phyloP scores from a whole-genome alignment of 2,329 filamentous ascomycete genomes.

The Aspergillus sp. region DNA sequence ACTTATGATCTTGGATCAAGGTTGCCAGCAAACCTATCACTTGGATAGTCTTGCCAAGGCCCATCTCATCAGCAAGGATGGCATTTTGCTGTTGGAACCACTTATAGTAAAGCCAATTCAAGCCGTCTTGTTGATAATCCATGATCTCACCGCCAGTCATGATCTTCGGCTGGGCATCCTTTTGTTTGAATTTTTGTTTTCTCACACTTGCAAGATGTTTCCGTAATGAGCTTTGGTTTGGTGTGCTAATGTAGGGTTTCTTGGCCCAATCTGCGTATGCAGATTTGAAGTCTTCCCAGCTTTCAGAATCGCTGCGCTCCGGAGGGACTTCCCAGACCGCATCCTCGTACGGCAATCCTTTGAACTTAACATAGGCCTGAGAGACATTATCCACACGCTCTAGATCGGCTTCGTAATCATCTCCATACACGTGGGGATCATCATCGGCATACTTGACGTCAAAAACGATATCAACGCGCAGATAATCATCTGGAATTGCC shows the following conservation, averaged over 20 bases:
- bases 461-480: slow-evolving; percentile 86
- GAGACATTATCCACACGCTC: slow-evolving; percentile 70
- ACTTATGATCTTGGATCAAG: slow-evolving; percentile 67
- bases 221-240: slow-evolving; percentile 56
- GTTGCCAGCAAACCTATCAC: slow-evolving; percentile 79
- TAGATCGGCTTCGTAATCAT: slow-evolving; percentile 68
- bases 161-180: slow-evolving; percentile 67
- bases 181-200: slow-evolving; percentile 67
- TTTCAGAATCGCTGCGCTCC: slow-evolving; percentile 55
- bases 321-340: slow-evolving; percentile 87
- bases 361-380: slow-evolving; percentile 82
- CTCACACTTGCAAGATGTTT: slow-evolving; percentile 70
- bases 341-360: slow-evolving; percentile 87
- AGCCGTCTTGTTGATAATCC: slow-evolving; percentile 87
- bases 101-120: slow-evolving; percentile 94
- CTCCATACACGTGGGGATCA: slow-evolving; percentile 41
- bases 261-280: slow-evolving; percentile 86
- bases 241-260: slow-evolving; percentile 70
- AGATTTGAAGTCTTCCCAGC: slow-evolving; percentile 75
- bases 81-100: slow-evolving; percentile 81
- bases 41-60: slow-evolving; percentile 94
- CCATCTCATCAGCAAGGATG: slow-evolving; percentile 97
- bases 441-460: slow-evolving; percentile 68
- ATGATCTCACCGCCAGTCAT: slow-evolving; percentile 80
- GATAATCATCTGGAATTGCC: slow-evolving; percentile 82